Conservation (phyloP, 164 flowering plant genomes). For the Stephania yunnanensis region DNA sequence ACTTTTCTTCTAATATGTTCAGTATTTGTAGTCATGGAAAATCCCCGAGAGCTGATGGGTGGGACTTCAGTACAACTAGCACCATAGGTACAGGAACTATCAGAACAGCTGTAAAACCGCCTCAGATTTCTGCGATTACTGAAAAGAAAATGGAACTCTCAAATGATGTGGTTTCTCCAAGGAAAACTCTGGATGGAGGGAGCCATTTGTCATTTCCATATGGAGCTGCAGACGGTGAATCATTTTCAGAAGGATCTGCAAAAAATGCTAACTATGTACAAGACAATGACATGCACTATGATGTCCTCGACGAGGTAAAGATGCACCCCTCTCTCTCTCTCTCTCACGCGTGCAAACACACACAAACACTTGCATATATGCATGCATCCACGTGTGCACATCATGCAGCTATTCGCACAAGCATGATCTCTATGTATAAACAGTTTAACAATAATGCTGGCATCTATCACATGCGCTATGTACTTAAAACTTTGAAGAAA, state of each 20-base stretch:
- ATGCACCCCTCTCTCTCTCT: neutral
- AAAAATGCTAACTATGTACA: conserved; percentile 33
- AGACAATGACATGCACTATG: conserved; percentile 30
- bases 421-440: neutral
- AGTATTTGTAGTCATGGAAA: conserved; percentile 43
- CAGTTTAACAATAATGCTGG: neutral
- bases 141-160: conserved; percentile 52
- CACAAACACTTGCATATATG: neutral
- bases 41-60: conserved; percentile 58
- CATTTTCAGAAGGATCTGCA: conserved; percentile 28
- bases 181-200: conserved; percentile 40
- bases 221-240: conserved; percentile 35
- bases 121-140: conserved; percentile 36
- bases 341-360: neutral
- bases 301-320: conserved; percentile 49
- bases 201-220: conserved; percentile 35
- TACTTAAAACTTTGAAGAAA: neutral
- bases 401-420: neutral
- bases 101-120: conserved; percentile 52
- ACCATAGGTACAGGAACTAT: conserved; percentile 53
- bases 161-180: conserved; percentile 34
- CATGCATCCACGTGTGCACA: neutral
- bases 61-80: conserved; percentile 86
- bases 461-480: neutral
- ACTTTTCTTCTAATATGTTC: conserved; percentile 11